Evolutionary conservation across 257 asterid species (phyloP).

Genomic region (Paraleonurus japonicus): DNA sequence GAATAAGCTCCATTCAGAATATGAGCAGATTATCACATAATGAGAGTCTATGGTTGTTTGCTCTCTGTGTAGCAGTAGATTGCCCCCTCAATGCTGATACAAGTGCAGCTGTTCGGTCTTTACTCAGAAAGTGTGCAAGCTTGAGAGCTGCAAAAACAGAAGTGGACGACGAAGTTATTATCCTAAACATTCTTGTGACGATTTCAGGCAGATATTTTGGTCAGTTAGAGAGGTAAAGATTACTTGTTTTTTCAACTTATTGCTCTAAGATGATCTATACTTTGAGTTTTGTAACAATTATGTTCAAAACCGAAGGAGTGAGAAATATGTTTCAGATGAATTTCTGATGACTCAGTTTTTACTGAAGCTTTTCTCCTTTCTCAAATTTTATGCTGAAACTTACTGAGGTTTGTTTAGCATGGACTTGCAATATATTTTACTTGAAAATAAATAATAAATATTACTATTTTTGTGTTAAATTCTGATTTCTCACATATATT

Average conservation of each 20-base stretch:
- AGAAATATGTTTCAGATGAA: not conserved
- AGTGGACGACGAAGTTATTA: constrained; percentile 63
- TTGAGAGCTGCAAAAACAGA: constrained; percentile 68
- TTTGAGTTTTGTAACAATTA: not conserved
- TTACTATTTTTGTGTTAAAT: too few relatives aligned
- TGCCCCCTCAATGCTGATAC: constrained; percentile 73
- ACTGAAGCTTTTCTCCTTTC: not conserved
- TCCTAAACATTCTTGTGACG: constrained; percentile 67
- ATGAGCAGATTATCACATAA: constrained; percentile 37
- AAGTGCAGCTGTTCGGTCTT: constrained; percentile 74
- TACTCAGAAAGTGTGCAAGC: constrained; percentile 77
- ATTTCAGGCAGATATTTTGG: constrained; percentile 85
- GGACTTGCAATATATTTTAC: not conserved
- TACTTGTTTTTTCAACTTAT: not conserved
- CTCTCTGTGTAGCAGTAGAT: constrained; percentile 76
- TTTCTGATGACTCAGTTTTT: not conserved
- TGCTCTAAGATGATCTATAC: not conserved
- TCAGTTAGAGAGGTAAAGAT: constrained; percentile 55
- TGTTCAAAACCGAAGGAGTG: not conserved
- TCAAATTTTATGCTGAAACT: not conserved
- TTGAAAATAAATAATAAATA: not conserved
- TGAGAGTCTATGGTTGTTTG: constrained; percentile 75
- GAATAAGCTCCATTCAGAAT: constrained; percentile 46
- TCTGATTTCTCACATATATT: too few relatives aligned
- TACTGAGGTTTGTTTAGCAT: not conserved